Conservation (phyloP, 2,329 filamentous ascomycete species). For the Tolypocladium paradoxum region DNA sequence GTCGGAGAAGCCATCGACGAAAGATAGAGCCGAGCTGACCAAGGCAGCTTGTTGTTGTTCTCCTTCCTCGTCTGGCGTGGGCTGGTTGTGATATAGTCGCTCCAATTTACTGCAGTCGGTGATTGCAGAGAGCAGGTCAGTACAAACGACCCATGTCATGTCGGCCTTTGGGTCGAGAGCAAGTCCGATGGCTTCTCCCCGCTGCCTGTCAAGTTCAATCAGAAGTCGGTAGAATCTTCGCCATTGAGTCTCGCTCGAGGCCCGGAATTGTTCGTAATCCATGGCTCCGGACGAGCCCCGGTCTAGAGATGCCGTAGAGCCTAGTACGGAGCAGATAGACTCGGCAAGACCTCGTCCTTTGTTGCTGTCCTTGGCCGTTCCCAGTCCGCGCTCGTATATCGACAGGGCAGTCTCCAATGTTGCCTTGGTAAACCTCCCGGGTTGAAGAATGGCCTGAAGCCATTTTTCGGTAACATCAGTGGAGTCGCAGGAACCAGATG, state of each 20-base stretch:
- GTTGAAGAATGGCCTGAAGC: slow-evolving; percentile 72
- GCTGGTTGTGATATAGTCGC: slow-evolving; percentile 58
- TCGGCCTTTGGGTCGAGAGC: slow-evolving; percentile 60
- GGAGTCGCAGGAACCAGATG: slow-evolving; percentile 51
- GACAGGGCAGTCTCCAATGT: slow-evolving; percentile 75
- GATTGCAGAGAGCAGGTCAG: slow-evolving; percentile 70
- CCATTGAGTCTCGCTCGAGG: slow-evolving; percentile 75
- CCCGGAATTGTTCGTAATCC: slow-evolving; percentile 66
- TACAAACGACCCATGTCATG: slow-evolving; percentile 74
- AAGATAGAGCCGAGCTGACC: slow-evolving; percentile 57
- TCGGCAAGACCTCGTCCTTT: slow-evolving; percentile 56
- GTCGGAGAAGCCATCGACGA: slow-evolving; percentile 60
- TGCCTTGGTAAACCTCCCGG: slow-evolving; percentile 68
- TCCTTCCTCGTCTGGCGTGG: slow-evolving; percentile 35
- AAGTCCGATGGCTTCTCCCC: slow-evolving; percentile 71
- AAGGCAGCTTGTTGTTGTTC: slow-evolving; percentile 48
- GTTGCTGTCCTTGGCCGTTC: slow-evolving; percentile 21
- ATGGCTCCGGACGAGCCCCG: slow-evolving; percentile 52
- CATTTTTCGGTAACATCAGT: slow-evolving; percentile 72
- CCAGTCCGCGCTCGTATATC: slow-evolving; percentile 63
- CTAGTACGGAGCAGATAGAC: slow-evolving; percentile 62
- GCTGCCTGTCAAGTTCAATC: slow-evolving; percentile 73
- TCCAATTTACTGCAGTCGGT: slow-evolving; percentile 73
- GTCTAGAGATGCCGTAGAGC: slow-evolving; percentile 55
- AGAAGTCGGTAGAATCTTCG: slow-evolving; percentile 78